phyloP scores from a whole-genome alignment of 2,329 filamentous ascomycete genomes.

The Exophiala alcalophila region DNA sequence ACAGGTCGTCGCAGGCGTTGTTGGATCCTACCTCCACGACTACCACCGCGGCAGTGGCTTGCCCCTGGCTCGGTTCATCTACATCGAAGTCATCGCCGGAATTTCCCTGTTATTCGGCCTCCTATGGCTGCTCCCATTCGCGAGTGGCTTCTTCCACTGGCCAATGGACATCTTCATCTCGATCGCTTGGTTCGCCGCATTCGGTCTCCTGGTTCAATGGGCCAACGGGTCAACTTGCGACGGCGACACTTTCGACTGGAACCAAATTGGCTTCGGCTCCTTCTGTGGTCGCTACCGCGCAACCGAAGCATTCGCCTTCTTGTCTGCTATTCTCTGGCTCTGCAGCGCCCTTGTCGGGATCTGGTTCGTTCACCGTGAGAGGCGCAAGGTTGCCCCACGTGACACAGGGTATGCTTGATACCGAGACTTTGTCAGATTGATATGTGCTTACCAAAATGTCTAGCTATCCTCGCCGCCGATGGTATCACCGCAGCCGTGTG shows the following conservation, averaged over 20 bases:
- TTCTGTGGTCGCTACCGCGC: conserved; percentile 69
- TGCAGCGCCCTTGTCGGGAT: conserved; percentile 56
- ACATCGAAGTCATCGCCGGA: conserved; percentile 68
- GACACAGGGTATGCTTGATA: too few relatives aligned
- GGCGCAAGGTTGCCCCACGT: conserved; percentile 14
- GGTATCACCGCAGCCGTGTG: conserved; percentile 20
- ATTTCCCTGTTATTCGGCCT: conserved; percentile 65
- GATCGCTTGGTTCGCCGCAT: conserved; percentile 66
- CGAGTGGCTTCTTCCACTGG: conserved; percentile 65
- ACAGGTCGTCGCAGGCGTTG: conserved; percentile 62
- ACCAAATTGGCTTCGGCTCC: conserved; percentile 48
- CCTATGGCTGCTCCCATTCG: conserved; percentile 71
- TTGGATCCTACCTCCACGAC: conserved; percentile 62
- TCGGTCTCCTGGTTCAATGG: conserved; percentile 63
- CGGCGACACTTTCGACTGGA: conserved; percentile 57
- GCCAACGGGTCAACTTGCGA: conserved; percentile 34
- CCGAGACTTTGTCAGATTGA: neutral
- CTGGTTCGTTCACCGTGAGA: conserved; percentile 28
- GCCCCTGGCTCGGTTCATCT: conserved; percentile 66
- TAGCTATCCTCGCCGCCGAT: conserved; percentile 16
- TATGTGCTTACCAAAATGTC: conserved; percentile 6
- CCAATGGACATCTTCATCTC: conserved; percentile 68
- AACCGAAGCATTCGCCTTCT: conserved; percentile 67
- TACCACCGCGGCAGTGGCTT: conserved; percentile 38
- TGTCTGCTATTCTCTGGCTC: conserved; percentile 70